A percentile compares a stretch with the other conserved stretches of the same genome.
These are phyloP conservation scores for Myochromella boudieri DNA, from an alignment of 768 basidiomycete species.

Conservation along the genomic window DNA sequence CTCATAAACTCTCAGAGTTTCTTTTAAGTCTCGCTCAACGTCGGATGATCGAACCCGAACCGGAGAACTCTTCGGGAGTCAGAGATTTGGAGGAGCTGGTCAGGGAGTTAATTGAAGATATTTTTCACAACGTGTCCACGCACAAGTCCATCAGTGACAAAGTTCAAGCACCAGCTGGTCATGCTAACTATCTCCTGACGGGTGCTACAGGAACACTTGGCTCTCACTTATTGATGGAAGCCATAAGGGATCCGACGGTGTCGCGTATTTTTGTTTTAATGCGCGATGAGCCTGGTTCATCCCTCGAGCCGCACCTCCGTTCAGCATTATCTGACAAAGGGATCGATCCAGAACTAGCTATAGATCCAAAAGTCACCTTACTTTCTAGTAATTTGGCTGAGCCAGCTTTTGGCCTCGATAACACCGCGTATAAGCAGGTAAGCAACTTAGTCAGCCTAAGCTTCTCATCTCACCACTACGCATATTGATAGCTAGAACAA, in stretches of 20 bases:
- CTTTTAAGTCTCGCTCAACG: too few relatives aligned
- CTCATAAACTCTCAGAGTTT: too few relatives aligned
- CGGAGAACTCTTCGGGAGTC: too few relatives aligned
- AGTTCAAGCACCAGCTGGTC: too few relatives aligned
- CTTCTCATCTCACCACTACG: too few relatives aligned
- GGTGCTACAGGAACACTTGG: slow-evolving; percentile 37
- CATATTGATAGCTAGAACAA: too few relatives aligned
- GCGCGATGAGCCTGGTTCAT: neutral
- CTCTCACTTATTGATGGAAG: slow-evolving; percentile 23
- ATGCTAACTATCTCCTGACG: too few relatives aligned
- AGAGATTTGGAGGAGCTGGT: too few relatives aligned
- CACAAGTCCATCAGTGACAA: too few relatives aligned
- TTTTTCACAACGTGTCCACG: too few relatives aligned
- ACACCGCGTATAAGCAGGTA: neutral
- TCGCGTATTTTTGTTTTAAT: slow-evolving; percentile 30
- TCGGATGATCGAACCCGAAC: too few relatives aligned
- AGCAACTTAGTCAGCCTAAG: slow-evolving; percentile 34
- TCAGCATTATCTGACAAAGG: neutral
- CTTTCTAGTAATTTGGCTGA: neutral
- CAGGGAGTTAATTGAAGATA: too few relatives aligned
- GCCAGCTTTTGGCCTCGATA: neutral
- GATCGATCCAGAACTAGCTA: neutral
- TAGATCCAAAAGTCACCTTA: neutral
- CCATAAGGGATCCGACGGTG: slow-evolving; percentile 18
- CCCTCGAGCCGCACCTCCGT: neutral